Evolutionary conservation across 768 basidiomycete genomes (phyloP).

Genomic region (Serendipita sp.): DNA sequence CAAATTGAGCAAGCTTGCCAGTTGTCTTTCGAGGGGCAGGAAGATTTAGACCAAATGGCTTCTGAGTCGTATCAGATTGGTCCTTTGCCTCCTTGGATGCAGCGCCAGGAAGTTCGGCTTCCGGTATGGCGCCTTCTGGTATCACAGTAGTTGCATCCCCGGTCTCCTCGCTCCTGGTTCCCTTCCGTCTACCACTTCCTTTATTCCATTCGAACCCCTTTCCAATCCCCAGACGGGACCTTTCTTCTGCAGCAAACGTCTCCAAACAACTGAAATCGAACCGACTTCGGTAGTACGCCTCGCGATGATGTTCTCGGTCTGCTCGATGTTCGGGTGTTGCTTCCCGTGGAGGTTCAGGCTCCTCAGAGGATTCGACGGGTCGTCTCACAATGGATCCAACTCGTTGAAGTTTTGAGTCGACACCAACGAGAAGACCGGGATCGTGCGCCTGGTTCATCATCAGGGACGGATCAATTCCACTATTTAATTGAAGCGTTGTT

Average conservation of each 20-base stretch:
- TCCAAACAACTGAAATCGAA: slow-evolving; percentile 72
- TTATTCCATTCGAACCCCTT: not conserved
- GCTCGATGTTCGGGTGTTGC: not conserved
- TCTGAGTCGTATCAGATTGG: slow-evolving; percentile 3
- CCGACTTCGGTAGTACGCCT: slow-evolving; percentile 11
- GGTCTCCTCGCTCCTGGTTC: not conserved
- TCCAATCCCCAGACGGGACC: slow-evolving; percentile 25
- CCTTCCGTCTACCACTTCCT: slow-evolving; percentile 6
- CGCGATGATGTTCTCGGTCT: not conserved
- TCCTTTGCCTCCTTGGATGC: not conserved
- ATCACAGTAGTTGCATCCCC: not conserved
- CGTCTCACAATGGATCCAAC: not conserved
- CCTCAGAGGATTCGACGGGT: not conserved
- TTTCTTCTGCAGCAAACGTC: slow-evolving; percentile 55
- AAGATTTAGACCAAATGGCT: not conserved
- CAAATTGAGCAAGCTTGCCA: slow-evolving; percentile 87
- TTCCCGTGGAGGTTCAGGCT: not conserved
- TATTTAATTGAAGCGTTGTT: not conserved
- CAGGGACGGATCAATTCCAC: not conserved
- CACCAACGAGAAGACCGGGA: slow-evolving; percentile 28
- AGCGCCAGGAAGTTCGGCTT: not conserved
- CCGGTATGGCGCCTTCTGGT: not conserved
- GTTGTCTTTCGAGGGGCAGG: slow-evolving; percentile 24
- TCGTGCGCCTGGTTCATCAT: slow-evolving; percentile 30
- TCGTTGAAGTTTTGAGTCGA: not conserved